phyloP scores from a whole-genome alignment of 2,329 filamentous ascomycete species.

The Clonostachys rhizophaga region DNA sequence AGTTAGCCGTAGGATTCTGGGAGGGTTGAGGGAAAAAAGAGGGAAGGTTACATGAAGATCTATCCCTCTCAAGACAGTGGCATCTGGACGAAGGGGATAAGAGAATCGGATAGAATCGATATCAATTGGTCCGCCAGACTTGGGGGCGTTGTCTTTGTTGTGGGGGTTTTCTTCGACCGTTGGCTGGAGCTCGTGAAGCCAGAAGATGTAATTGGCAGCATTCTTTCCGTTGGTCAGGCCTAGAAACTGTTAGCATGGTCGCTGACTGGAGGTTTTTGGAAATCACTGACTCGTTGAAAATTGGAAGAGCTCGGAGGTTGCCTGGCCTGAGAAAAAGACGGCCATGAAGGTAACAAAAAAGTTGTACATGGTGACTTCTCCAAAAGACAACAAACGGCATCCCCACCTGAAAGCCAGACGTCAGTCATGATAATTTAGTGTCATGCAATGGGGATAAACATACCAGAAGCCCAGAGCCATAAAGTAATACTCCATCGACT shows the following conservation, averaged over 20 bases:
- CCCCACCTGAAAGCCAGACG: slow-evolving; percentile 47
- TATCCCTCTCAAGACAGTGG: too few relatives aligned
- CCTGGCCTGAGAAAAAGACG: slow-evolving; percentile 88
- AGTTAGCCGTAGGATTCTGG: too few relatives aligned
- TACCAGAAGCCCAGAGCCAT: slow-evolving; percentile 89
- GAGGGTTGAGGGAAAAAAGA: slow-evolving; percentile 17
- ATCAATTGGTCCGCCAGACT: slow-evolving; percentile 74
- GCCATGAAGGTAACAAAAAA: slow-evolving; percentile 91
- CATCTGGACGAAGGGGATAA: slow-evolving; percentile 74
- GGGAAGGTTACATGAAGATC: not conserved
- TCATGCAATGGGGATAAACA: not conserved
- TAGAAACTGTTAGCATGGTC: not conserved
- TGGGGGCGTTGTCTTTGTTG: slow-evolving; percentile 48
- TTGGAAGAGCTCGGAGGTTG: slow-evolving; percentile 82
- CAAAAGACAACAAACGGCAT: slow-evolving; percentile 61
- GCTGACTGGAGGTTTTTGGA: not conserved
- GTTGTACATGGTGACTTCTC: slow-evolving; percentile 73
- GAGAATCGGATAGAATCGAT: slow-evolving; percentile 93
- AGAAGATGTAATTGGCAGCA: slow-evolving; percentile 72
- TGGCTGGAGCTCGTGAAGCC: slow-evolving; percentile 57
- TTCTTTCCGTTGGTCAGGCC: slow-evolving; percentile 12
- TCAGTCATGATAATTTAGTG: not conserved
- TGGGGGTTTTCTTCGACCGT: slow-evolving; percentile 71
- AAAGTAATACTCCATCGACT: slow-evolving; percentile 78
- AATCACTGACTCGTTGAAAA: slow-evolving; percentile 74